Conservation (phyloP, 768 basidiomycete species). For the Piloderma croceum region DNA sequence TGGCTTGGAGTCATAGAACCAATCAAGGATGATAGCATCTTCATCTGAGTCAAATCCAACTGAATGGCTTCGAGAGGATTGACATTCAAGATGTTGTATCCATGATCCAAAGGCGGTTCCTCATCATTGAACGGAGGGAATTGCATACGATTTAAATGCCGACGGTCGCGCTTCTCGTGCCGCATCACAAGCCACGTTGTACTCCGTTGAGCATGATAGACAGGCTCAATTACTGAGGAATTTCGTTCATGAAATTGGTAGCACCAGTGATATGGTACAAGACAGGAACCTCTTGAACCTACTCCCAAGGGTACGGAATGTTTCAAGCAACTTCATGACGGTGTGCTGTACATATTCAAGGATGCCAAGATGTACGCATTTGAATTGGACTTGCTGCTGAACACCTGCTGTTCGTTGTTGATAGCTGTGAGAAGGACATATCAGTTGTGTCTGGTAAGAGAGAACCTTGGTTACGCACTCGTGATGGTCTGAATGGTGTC, state of each 20-base stretch:
- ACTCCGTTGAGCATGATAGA: conserved; percentile 68
- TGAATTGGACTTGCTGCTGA: conserved; percentile 99
- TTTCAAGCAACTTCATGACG: conserved; percentile 65
- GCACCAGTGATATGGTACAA: conserved; percentile 67
- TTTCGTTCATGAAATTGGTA: conserved; percentile 66
- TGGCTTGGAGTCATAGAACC: conserved; percentile 64
- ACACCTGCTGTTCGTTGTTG: conserved; percentile 97
- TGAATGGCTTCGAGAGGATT: too few relatives aligned
- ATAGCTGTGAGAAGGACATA: conserved; percentile 41
- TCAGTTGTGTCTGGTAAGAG: neutral
- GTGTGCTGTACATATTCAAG: too few relatives aligned
- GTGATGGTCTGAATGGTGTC: conserved; percentile 94
- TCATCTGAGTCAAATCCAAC: conserved; percentile 61
- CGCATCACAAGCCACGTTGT: conserved; percentile 71
- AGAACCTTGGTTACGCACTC: conserved; percentile 56
- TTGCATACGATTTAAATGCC: conserved; percentile 68
- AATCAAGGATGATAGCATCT: too few relatives aligned
- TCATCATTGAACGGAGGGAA: conserved; percentile 70
- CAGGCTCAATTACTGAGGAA: conserved; percentile 60
- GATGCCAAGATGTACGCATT: too few relatives aligned
- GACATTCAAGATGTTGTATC: conserved; percentile 63
- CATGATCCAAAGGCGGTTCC: too few relatives aligned
- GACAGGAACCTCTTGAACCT: conserved; percentile 63
- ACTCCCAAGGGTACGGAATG: conserved; percentile 59
- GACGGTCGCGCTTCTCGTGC: conserved; percentile 58